A percentile compares a stretch with the other conserved stretches of the same genome.
Conservation (phyloP, 352 stramenopile species). For the Blastocystis sp. region DNA sequence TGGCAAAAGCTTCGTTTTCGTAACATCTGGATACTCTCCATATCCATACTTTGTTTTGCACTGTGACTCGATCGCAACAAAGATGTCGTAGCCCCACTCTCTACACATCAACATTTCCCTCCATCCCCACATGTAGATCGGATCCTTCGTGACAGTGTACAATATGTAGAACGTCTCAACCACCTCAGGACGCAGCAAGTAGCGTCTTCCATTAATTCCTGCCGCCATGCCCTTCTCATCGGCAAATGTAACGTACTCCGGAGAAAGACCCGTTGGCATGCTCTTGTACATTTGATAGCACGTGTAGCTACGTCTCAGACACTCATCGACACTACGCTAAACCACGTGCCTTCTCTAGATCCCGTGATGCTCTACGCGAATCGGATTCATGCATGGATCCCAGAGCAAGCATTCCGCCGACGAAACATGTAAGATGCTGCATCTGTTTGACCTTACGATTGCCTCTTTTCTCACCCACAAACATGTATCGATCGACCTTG, state of each 20-base stretch:
- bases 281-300: constrained; percentile 87
- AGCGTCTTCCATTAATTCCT: constrained; percentile 72
- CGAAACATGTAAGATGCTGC: constrained; percentile 93
- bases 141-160: constrained; percentile 82
- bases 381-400: constrained; percentile 73
- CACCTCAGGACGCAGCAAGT: constrained; percentile 88
- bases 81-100: constrained; percentile 89
- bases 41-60: constrained; percentile 82
- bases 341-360: constrained; percentile 14
- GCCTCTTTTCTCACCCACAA: constrained; percentile 69
- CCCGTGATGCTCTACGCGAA: neutral
- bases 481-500: constrained; percentile 70
- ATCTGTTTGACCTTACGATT: constrained; percentile 74
- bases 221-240: constrained; percentile 65
- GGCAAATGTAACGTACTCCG: constrained; percentile 83
- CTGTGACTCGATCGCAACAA: constrained; percentile 82
- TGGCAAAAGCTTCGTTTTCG: constrained; percentile 66
- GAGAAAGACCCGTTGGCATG: constrained; percentile 82
- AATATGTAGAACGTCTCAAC: constrained; percentile 91
- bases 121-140: constrained; percentile 76
- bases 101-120: constrained; percentile 73
- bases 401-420: constrained; percentile 84
- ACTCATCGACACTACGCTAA: constrained; percentile 70
- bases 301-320: constrained; percentile 78
- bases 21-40: constrained; percentile 68